Evolutionary conservation across 495 filamentous ascomycete species (phyloP), one percentile per base, ranked within the genome.

Genomic region (Penicillium maclennaniae): DNA sequence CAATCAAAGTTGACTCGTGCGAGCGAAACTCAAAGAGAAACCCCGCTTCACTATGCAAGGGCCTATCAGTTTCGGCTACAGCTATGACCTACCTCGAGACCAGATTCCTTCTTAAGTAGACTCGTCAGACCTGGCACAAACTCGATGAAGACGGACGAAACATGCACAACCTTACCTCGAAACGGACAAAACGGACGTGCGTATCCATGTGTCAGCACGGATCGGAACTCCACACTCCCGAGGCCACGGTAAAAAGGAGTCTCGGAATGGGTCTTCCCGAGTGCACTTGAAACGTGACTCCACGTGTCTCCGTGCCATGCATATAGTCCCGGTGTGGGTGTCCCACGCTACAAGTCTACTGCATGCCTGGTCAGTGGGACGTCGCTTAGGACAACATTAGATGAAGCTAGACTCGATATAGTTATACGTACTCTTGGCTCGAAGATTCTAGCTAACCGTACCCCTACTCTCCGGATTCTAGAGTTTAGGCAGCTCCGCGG

Each of bases 181-280:
- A 39, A 39, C 1, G 38, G 38, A 17, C 38, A 7, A 40, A 40
- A 19, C 16, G 38, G 38, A 6, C 15, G 7, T 40, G 38, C 7
- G 38, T 40, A 16, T n/a, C 0, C 4, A 16, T 40, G 38, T 19
- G 38, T 40, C 38, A 40, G 38, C 38, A 9, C 16, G 38, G 38
- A 17, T 40, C 38, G 19, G n/a, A 20, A 14, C 38, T 7, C 38
- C 16, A 14, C 16, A n/a, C 16, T 40, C 38, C 38, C 8, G 14
- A 19, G 10, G 3, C 38, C 38, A 10, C 38, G 6, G 15, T 10
- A 2, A 5, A 40, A 40, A 40, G 6, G 28, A 25, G 42, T 36
- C 28, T 50, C 47, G 53, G 53, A 51, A 42, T 14, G 16, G 7
- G 5, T 5, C 8, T 7, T 45, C 42, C 53, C 53, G 53, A 47